Evolutionary conservation across 805 yeast species (phyloP).

Genomic region (Candida broadrunensis): DNA sequence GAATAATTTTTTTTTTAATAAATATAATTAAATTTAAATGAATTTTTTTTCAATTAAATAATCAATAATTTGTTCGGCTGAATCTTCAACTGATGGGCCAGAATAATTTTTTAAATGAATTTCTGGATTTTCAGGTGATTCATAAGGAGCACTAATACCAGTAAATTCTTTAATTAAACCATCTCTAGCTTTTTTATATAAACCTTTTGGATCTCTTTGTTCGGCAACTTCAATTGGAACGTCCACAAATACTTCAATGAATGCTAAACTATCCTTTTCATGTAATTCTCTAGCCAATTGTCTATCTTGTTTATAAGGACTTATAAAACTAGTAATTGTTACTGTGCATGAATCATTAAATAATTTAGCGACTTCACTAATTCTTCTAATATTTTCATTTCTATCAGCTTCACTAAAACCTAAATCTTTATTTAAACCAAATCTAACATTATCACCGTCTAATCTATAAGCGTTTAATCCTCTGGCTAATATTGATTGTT

Average conservation of each 20-base stretch:
- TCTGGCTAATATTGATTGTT: constrained; percentile 70
- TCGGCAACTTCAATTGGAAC: constrained; percentile 95
- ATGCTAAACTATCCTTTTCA: constrained; percentile 69
- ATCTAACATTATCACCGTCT: constrained; percentile 93
- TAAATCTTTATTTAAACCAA: constrained; percentile 91
- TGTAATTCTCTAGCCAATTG: constrained; percentile 83
- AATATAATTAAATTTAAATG: constrained; percentile 13
- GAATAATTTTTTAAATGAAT: constrained; percentile 71
- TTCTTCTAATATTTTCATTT: constrained; percentile 92
- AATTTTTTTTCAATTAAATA: constrained; percentile 57
- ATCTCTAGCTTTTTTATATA: constrained; percentile 94
- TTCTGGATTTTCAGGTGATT: constrained; percentile 85
- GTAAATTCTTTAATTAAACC: constrained; percentile 93
- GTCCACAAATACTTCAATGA: constrained; percentile 87
- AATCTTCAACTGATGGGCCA: constrained; percentile 69
- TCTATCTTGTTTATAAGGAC: constrained; percentile 87
- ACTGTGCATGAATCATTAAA: constrained; percentile 91
- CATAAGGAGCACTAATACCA: constrained; percentile 94
- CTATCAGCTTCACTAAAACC: constrained; percentile 92
- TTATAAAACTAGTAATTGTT: constrained; percentile 87
- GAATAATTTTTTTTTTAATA: no score
- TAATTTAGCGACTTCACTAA: constrained; percentile 88
- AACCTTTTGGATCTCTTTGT: constrained; percentile 95
- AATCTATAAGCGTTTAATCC: constrained; percentile 78
- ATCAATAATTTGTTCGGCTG: constrained; percentile 68